These are phyloP conservation scores for Chrysophaeum taylorii DNA, from an alignment of 352 stramenopile genomes.

Conservation along the genomic window DNA sequence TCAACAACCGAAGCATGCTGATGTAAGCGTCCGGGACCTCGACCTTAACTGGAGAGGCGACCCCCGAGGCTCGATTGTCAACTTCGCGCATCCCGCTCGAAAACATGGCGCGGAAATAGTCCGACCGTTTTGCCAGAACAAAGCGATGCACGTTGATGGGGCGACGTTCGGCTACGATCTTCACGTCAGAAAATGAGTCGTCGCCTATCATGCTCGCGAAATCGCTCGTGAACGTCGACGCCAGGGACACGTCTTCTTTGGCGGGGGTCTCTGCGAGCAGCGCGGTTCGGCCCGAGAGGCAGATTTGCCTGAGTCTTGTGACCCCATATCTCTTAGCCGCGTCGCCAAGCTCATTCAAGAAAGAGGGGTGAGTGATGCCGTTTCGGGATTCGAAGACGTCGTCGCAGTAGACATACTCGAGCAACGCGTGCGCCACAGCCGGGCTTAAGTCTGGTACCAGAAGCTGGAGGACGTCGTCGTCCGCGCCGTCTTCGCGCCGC, in stretches of 20 bases:
- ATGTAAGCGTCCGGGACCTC: not conserved
- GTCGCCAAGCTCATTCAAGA: not conserved
- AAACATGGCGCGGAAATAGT: constrained; percentile 14
- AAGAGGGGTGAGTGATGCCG: not conserved
- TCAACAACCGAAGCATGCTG: not conserved
- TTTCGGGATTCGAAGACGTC: not conserved
- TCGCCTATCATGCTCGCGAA: not conserved
- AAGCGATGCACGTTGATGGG: not conserved
- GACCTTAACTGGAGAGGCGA: not conserved
- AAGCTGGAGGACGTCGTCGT: not conserved
- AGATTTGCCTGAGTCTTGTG: not conserved
- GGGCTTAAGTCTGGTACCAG: not conserved
- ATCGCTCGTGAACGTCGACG: not conserved
- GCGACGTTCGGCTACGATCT: not conserved
- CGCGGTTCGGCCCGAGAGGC: too few species aligned
- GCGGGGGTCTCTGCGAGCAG: too few species aligned
- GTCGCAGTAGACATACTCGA: constrained; percentile 11
- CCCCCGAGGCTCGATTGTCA: not conserved
- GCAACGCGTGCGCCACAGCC: not conserved
- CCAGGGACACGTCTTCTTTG: not conserved
- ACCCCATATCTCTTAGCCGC: not conserved
- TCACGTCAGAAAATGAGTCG: not conserved
- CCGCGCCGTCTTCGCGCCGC: constrained; percentile 1
- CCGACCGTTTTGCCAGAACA: not conserved
- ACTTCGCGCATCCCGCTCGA: not conserved